Evolutionary conservation across 257 asterid genomes (phyloP), one percentile per base, ranked within the genome.

Genomic region (Linderniella brevidens): DNA sequence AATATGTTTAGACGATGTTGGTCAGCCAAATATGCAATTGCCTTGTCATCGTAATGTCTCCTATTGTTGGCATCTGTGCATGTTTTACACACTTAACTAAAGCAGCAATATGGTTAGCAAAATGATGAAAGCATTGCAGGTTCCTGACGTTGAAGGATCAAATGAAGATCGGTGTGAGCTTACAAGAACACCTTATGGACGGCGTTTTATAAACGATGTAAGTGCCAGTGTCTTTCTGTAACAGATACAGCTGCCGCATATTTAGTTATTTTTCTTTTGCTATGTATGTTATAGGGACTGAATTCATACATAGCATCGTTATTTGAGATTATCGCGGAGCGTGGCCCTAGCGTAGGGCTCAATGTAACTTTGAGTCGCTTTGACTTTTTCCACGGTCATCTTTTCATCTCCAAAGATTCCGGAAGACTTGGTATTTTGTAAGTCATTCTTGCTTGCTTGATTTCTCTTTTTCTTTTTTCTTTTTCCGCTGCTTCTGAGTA

Each of bases 391-490:
- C 97, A 87, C 25, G 95, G 97, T 35, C 97, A 87, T 60, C 76
- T 87, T 61, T 83, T 87, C 58, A 58, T 87, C 58, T 75, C 83
- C 51, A 64, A 40, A 65, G 88, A 72, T 46, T 69, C 95, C 54
- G 76, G 86, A 66, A 77, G 97, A 67, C 81, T 87, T 68, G 97
- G 97, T 50, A 83, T 87, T 65, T 68, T 87, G 97, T 87, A 77
- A 87, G 97, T n/a, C n/a, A n/a, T n/a, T n/a, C n/a, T n/a, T n/a
- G n/a, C n/a, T n/a, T n/a, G n/a, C n/a, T n/a, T n/a, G n/a, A n/a
- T n/a, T n/a, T n/a, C n/a, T n/a, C n/a, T n/a, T n/a, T n/a, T n/a
- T n/a, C n/a, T n/a, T n/a, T n/a, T n/a, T n/a, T n/a, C n/a, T n/a
- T n/a, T n/a, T n/a, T n/a, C n/a, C n/a, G n/a, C n/a, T n/a, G n/a